These are phyloP conservation scores for Obelidium mucronatum DNA, from an alignment of 192 early-diverging fungal genomes.

Conservation along the genomic window DNA sequence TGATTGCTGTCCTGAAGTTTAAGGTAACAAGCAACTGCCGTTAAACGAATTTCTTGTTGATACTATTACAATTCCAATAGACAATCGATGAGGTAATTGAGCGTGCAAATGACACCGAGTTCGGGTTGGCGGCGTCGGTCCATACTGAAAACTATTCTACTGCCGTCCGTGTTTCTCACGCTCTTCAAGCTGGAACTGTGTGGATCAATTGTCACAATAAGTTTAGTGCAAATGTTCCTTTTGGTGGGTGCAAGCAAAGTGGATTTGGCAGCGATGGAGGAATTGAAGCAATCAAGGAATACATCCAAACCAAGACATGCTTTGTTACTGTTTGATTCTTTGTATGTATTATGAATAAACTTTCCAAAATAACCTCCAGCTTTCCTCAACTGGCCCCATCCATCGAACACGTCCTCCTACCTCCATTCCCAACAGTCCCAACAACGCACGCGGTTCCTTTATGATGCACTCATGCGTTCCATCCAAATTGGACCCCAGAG, in stretches of 20 bases:
- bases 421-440: too few relatives aligned
- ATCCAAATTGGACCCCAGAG: too few relatives aligned
- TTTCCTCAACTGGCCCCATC: too few relatives aligned
- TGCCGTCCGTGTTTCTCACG: constrained; percentile 41
- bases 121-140: constrained; percentile 88
- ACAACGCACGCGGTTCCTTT: too few relatives aligned
- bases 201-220: constrained; percentile 59
- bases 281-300: constrained; percentile 74
- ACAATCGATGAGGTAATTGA: constrained; percentile 82
- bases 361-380: too few relatives aligned
- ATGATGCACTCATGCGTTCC: too few relatives aligned
- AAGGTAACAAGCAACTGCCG: constrained; percentile 10
- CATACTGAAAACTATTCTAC: constrained; percentile 75
- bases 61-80: not conserved
- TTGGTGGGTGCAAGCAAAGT: constrained; percentile 77
- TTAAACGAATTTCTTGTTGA: not conserved
- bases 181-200: constrained; percentile 53
- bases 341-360: too few relatives aligned
- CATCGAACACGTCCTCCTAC: too few relatives aligned
- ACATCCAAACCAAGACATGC: constrained; percentile 59
- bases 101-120: constrained; percentile 75
- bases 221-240: constrained; percentile 47
- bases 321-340: constrained; percentile 6
- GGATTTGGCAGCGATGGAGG: constrained; percentile 78
- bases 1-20: constrained; percentile 79